Evolutionary conservation across 306 rosid species (phyloP).

Genomic region (Castanea crenata): DNA sequence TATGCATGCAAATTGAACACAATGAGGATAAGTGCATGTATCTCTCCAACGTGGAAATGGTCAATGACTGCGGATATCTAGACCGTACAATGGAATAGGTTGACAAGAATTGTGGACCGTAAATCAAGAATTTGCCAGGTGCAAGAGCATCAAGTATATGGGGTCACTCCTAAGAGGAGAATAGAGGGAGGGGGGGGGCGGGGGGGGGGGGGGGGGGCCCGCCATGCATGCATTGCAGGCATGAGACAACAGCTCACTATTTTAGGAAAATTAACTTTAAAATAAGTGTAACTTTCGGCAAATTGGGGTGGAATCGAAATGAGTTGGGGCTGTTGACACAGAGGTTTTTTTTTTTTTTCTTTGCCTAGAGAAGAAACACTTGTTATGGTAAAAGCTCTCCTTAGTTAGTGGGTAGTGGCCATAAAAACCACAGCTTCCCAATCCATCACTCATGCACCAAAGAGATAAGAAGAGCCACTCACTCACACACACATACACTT

Average conservation of each 20-base stretch:
- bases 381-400: constrained; percentile 32
- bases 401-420: constrained; percentile 29
- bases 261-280: neutral
- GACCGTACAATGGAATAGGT: neutral
- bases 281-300: neutral
- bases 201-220: no score
- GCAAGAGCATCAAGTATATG: neutral
- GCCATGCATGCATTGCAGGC: no score
- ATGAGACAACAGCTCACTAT: neutral
- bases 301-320: neutral
- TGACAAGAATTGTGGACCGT: neutral
- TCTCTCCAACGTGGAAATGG: neutral
- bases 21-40: neutral
- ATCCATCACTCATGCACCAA: constrained; percentile 12
- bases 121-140: neutral
- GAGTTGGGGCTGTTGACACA: constrained; percentile 8
- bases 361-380: constrained; percentile 30
- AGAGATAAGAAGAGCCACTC: constrained; percentile 29
- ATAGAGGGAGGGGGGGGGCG: neutral
- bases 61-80: neutral
- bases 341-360: constrained; percentile 25
- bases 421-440: neutral
- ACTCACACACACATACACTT: neutral
- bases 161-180: neutral
- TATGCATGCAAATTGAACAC: neutral